Conservation (phyloP, 2,329 filamentous ascomycete genomes). For the Colletotrichum cuscutae region DNA sequence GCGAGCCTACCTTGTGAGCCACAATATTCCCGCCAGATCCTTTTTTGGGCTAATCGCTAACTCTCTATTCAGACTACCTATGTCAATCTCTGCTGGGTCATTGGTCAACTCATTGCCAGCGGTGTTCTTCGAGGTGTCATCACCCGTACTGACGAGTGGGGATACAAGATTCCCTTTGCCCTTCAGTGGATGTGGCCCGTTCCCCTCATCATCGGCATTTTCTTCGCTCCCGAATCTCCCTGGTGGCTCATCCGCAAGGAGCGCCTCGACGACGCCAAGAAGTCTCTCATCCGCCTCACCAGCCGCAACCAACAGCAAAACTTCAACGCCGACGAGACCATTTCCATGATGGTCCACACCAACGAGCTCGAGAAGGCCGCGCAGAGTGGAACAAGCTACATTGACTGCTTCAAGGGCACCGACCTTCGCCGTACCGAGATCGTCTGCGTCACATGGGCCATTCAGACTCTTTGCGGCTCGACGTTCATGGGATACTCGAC, state of each 20-base stretch:
- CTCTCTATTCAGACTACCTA: slow-evolving; percentile 51
- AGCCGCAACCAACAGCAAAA: slow-evolving; percentile 40
- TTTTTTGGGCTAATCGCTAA: not conserved
- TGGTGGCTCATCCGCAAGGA: slow-evolving; percentile 60
- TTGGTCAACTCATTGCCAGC: slow-evolving; percentile 58
- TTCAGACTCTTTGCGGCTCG: slow-evolving; percentile 52
- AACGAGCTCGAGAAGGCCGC: slow-evolving; percentile 57
- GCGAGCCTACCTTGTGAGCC: slow-evolving; percentile 57
- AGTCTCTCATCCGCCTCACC: slow-evolving; percentile 51
- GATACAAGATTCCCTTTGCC: slow-evolving; percentile 59
- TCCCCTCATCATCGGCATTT: slow-evolving; percentile 53
- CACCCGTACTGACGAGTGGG: slow-evolving; percentile 50
- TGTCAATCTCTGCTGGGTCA: slow-evolving; percentile 61
- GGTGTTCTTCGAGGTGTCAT: slow-evolving; percentile 55
- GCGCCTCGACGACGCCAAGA: slow-evolving; percentile 50
- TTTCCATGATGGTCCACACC: slow-evolving; percentile 64
- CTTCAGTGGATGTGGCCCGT: slow-evolving; percentile 61
- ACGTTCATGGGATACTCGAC: slow-evolving; percentile 47
- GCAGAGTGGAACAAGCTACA: slow-evolving; percentile 53
- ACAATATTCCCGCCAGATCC: slow-evolving; percentile 15
- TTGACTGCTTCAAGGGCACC: slow-evolving; percentile 58
- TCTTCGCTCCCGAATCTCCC: slow-evolving; percentile 59
- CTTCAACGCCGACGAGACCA: slow-evolving; percentile 53
- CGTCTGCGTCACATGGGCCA: slow-evolving; percentile 51
- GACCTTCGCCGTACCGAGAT: slow-evolving; percentile 59